Evolutionary conservation across 129 eudicot genomes (phyloP).

Genomic region (Saposhnikovia divaricata): DNA sequence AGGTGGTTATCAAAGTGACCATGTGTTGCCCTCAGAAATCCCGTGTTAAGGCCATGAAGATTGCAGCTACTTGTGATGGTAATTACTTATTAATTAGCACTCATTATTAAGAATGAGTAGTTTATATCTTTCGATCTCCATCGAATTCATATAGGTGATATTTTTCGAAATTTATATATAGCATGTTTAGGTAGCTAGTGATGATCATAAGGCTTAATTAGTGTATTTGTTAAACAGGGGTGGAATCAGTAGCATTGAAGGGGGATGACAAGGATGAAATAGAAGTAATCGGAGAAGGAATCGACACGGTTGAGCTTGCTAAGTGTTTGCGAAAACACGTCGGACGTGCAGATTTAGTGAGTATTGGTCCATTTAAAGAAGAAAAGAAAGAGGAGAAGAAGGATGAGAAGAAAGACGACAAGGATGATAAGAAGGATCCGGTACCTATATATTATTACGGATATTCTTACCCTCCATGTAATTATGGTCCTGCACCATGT

Average conservation of each 20-base stretch:
- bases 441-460: neutral
- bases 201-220: too few relatives aligned
- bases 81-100: neutral
- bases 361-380: slow-evolving; percentile 14
- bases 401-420: too few relatives aligned
- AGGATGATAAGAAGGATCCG: neutral
- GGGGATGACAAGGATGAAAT: slow-evolving; percentile 19
- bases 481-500: neutral
- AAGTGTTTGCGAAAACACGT: slow-evolving; percentile 21
- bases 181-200: too few relatives aligned
- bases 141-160: too few relatives aligned
- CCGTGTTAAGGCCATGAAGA: slow-evolving; percentile 13
- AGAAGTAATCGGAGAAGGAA: slow-evolving; percentile 25
- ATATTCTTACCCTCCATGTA: neutral
- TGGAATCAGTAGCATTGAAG: slow-evolving; percentile 15
- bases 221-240: slow-evolving; percentile 10
- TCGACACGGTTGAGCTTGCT: slow-evolving; percentile 19
- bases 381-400: slow-evolving; percentile 5
- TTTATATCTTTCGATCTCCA: too few relatives aligned
- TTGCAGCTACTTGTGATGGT: slow-evolving; percentile 4
- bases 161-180: too few relatives aligned
- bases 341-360: slow-evolving; percentile 21
- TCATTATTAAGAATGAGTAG: too few relatives aligned
- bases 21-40: slow-evolving; percentile 1
- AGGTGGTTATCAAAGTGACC: slow-evolving; percentile 11